Percentiles rank a stretch among this genome's conserved stretches.
Conservation (phyloP, 106 monocot genomes). For the Allium sativum region DNA sequence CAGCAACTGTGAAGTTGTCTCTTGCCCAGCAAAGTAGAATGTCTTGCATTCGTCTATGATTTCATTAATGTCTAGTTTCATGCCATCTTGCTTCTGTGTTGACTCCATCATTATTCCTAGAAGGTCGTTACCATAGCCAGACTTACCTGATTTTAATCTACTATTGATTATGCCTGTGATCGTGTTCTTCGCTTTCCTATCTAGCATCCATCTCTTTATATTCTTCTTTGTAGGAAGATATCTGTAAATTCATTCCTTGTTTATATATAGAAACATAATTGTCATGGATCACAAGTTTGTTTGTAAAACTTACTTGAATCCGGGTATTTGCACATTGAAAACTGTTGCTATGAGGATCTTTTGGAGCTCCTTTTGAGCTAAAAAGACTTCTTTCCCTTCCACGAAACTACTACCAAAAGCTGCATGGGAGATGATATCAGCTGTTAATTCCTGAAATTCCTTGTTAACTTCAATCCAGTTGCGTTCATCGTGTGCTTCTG, state of each 20-base stretch:
- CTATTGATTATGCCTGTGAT: neutral
- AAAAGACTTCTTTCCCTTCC: slow-evolving; percentile 44
- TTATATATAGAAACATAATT: no score
- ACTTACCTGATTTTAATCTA: neutral
- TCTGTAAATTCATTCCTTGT: neutral
- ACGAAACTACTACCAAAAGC: slow-evolving; percentile 42
- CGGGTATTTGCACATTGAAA: slow-evolving; percentile 11
- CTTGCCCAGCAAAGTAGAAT: no score
- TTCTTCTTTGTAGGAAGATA: neutral
- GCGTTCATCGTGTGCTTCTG: neutral
- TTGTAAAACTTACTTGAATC: slow-evolving; percentile 18
- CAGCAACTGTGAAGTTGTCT: no score
- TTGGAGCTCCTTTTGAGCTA: slow-evolving; percentile 35
- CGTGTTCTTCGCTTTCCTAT: neutral
- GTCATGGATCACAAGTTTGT: no score
- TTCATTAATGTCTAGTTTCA: neutral
- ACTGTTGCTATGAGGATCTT: slow-evolving; percentile 2
- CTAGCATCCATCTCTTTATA: neutral
- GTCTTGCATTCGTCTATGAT: no score
- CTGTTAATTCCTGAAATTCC: slow-evolving; percentile 44
- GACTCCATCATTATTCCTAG: no score
- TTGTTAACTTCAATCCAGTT: slow-evolving; percentile 19
- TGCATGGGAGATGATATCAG: slow-evolving; percentile 47
- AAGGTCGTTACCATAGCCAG: neutral
- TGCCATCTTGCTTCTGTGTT: neutral